Conservation (phyloP, 2,329 filamentous ascomycete species). For the Alternaria sp. region DNA sequence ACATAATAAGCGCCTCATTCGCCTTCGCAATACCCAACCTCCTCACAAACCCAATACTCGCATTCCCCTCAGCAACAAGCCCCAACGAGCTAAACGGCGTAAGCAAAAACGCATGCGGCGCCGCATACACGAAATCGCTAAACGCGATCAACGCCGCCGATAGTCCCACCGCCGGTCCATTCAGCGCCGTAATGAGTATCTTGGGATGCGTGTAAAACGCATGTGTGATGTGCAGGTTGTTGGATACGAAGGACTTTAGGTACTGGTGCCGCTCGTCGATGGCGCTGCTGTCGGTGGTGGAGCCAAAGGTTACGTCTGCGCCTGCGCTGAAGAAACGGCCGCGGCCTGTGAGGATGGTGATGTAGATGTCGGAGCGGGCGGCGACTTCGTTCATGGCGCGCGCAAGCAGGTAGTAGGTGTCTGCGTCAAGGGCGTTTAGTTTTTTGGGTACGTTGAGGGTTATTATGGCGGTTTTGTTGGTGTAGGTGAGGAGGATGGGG, state of each 20-base stretch:
- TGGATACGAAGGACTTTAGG: conserved; percentile 75
- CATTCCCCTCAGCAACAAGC: conserved; percentile 86
- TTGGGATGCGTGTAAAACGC: conserved; percentile 94
- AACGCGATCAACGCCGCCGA: conserved; percentile 82
- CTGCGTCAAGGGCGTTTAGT: conserved; percentile 78
- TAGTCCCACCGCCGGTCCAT: conserved; percentile 89
- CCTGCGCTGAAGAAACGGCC: conserved; percentile 90
- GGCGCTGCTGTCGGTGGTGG: conserved; percentile 44
- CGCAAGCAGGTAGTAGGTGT: conserved; percentile 79
- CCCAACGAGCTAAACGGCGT: conserved; percentile 92
- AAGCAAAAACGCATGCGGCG: conserved; percentile 81
- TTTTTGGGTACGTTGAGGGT: conserved; percentile 86
- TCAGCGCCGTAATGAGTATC: conserved; percentile 87
- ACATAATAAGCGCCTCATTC: conserved; percentile 94
- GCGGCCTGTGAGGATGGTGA: conserved; percentile 83
- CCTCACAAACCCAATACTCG: conserved; percentile 78
- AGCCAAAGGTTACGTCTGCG: conserved; percentile 73
- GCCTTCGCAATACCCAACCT: conserved; percentile 80
- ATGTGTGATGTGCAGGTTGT: conserved; percentile 88
- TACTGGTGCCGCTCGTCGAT: conserved; percentile 60
- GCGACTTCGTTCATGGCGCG: conserved; percentile 78
- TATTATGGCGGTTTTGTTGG: conserved; percentile 77
- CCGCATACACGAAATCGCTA: conserved; percentile 89
- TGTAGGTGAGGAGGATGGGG: conserved; percentile 64
- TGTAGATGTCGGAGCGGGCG: conserved; percentile 76